A percentile compares a stretch with the other conserved stretches of the same genome.
These are phyloP conservation scores for Saksenaea vasiformis DNA, from an alignment of 371 early-diverging fungal genomes.

Conservation along the genomic window DNA sequence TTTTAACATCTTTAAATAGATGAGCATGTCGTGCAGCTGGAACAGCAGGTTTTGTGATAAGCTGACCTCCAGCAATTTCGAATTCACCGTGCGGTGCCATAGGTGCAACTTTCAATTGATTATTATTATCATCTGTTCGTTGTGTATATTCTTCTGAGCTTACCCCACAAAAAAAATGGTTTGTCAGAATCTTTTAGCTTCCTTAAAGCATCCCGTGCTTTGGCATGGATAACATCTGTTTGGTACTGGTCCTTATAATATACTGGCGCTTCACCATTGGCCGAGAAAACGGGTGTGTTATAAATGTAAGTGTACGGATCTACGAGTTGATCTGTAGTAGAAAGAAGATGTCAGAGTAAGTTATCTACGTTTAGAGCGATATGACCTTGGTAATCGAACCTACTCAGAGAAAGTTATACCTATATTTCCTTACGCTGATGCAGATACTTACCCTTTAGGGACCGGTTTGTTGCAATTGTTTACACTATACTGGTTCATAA, in stretches of 20 bases:
- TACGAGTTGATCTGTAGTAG: constrained; percentile 57
- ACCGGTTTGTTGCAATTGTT: constrained; percentile 43
- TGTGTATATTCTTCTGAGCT: background rate
- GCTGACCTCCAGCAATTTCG: constrained; percentile 18
- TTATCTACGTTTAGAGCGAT: background rate
- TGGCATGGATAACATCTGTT: constrained; percentile 64
- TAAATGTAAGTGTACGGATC: constrained; percentile 65
- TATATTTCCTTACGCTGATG: background rate
- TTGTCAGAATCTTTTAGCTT: constrained; percentile 40
- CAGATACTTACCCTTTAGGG: constrained; percentile 32
- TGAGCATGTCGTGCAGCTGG: constrained; percentile 55
- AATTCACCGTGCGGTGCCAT: constrained; percentile 46
- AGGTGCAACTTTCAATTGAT: constrained; percentile 12
- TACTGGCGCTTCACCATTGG: constrained; percentile 56
- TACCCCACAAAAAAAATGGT: constrained; percentile 33
- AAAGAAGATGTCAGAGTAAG: background rate
- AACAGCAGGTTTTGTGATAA: constrained; percentile 40
- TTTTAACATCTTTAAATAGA: constrained; percentile 54
- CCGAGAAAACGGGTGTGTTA: constrained; percentile 58
- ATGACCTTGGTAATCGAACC: constrained; percentile 32
- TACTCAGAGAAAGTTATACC: constrained; percentile 2
- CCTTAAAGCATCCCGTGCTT: constrained; percentile 52
- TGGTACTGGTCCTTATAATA: constrained; percentile 55
- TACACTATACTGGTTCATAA: constrained; percentile 59
- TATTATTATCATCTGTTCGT: background rate